Evolutionary conservation across 371 early-diverging fungal species (phyloP).

Genomic region (Homolaphlyctis polyrhiza): DNA sequence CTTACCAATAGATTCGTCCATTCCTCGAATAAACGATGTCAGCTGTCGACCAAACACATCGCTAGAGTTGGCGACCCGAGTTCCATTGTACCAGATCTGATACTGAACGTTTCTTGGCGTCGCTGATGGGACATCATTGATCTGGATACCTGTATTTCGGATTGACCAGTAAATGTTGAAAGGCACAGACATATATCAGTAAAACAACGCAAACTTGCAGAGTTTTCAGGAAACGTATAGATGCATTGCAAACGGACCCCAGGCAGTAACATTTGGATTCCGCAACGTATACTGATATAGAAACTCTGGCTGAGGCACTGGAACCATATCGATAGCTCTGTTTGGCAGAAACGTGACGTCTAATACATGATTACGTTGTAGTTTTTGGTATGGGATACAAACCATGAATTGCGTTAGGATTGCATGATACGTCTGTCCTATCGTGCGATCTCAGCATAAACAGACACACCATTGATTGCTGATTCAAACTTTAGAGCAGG

Average conservation of each 20-base stretch:
- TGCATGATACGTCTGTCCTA: too few relatives aligned
- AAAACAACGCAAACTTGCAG: too few relatives aligned
- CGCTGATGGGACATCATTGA: conserved; percentile 14
- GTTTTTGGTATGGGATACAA: conserved; percentile 27
- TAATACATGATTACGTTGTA: too few relatives aligned
- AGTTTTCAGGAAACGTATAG: too few relatives aligned
- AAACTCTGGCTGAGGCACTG: conserved; percentile 47
- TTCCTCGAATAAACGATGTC: conserved; percentile 49
- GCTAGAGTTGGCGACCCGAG: conserved; percentile 44
- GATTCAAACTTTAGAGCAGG: conserved; percentile 12
- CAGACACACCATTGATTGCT: conserved; percentile 4
- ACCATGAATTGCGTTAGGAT: conserved; percentile 14
- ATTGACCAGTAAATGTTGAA: too few relatives aligned
- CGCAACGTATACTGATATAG: conserved; percentile 59
- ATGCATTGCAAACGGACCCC: conserved; percentile 44
- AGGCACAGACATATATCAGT: too few relatives aligned
- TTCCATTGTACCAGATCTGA: conserved; percentile 66
- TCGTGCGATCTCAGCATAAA: too few relatives aligned
- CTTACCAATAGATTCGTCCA: conserved; percentile 59
- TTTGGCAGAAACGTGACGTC: too few relatives aligned
- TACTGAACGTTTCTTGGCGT: conserved; percentile 49
- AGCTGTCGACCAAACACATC: conserved; percentile 57
- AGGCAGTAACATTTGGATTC: conserved; percentile 59
- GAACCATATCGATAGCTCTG: conserved; percentile 46
- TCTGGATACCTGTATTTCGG: conserved; percentile 9